phyloP scores from a whole-genome alignment of 1,139 yeast species.

The Schwanniomyces etchellsii region DNA sequence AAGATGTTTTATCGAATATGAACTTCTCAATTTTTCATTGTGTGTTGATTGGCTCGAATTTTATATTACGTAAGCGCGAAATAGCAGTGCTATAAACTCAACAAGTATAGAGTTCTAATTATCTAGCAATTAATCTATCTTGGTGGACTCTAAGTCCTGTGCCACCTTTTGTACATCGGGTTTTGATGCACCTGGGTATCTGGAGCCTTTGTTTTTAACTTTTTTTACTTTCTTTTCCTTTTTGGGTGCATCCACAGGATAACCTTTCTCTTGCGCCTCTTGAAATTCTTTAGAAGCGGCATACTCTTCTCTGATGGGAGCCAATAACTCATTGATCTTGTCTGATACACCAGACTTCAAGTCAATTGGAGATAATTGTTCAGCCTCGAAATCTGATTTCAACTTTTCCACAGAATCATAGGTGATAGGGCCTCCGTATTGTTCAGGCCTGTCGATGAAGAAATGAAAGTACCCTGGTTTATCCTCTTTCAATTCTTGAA shows the following conservation, averaged over 20 bases:
- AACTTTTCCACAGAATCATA: constrained; percentile 66
- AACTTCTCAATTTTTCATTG: constrained; percentile 6
- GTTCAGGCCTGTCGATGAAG: constrained; percentile 85
- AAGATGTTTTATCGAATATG: too few relatives aligned
- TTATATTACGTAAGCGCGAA: constrained; percentile 6
- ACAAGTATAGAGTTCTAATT: not conserved
- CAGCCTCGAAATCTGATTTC: constrained; percentile 64
- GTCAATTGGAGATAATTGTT: constrained; percentile 85
- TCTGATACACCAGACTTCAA: constrained; percentile 88
- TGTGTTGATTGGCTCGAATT: constrained; percentile 11
- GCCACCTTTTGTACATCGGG: constrained; percentile 9
- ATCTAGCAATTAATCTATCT: not conserved
- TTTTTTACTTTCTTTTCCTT: constrained; percentile 66
- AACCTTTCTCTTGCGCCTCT: constrained; percentile 71
- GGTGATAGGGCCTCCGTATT: constrained; percentile 89
- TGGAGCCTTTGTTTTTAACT: constrained; percentile 75
- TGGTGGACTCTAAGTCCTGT: not conserved
- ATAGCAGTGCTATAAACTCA: not conserved
- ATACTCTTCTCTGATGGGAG: constrained; percentile 76
- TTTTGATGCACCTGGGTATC: constrained; percentile 64
- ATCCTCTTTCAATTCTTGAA: constrained; percentile 63
- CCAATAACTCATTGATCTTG: constrained; percentile 71
- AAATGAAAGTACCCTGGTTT: constrained; percentile 55
- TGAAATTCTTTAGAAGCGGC: constrained; percentile 62
- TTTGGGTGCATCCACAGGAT: constrained; percentile 67